Base-by-base conservation (phyloP, 257 asterid species). In the Solanum verrucosum region DNA sequence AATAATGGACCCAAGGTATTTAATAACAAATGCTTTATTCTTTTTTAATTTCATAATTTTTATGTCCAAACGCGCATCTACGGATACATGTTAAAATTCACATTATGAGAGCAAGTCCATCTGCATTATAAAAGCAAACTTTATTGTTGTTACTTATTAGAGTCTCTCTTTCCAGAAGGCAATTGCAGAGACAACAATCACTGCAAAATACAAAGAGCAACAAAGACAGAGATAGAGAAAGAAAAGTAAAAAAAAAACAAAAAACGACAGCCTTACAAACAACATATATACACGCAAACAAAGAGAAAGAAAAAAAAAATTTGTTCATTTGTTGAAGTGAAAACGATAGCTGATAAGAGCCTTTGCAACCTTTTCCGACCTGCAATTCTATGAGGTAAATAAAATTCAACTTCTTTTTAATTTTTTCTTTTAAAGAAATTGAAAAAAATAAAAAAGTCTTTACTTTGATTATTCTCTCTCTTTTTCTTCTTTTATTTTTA, bases 361-460 rank as follows among this genome's bases (percentile, higher is more conserved):
- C 88, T 89, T 93, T 90, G 91, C 91, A 81, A 87, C 73, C 98
- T 93, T 95, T 93, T 92, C 89, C 92, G 81, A 72, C 92, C 96
- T 92, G 96, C 95, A 93, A 91, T 92, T 92, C 92, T 92, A 92
- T 92, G 92, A 94, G 98, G 98, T 96, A 95, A 87, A n/a, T n/a
- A 90, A 93, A 93, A 92, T 89, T 88, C 88, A 87, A 90, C 37
- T 89, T 88, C 86, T 79, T 73, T 33, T 33, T 33, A 33, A 33
- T 33, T 33, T 33, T 33, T 33, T 31, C 3, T 33, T 33, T 33
- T 83, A 87, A 84, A 5, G 14, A 67, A 87, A 37, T 29, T 60
- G 34, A 11, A 7, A 68, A 90, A 87, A 82, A 84, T 1, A 40
- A 67, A 82, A 90, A 84, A 82, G 78, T 46, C 46, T 23, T 68